phyloP scores from a whole-genome alignment of 306 rosid species.

The Cyamopsis tetragonoloba region DNA sequence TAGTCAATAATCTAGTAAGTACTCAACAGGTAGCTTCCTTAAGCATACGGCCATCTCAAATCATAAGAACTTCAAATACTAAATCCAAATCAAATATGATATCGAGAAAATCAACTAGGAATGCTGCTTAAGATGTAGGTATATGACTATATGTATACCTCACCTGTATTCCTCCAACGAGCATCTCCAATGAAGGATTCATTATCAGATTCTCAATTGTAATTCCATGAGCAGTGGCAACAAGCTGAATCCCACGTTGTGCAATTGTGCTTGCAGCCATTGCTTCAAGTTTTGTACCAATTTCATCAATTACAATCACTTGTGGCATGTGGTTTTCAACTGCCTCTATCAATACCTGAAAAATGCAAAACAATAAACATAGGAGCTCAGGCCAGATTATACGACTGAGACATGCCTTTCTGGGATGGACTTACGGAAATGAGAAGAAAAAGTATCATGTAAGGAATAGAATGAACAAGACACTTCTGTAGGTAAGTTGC shows the following conservation, averaged over 20 bases:
- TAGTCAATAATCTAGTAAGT: not conserved
- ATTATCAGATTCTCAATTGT: slow-evolving; percentile 88
- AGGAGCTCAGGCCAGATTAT: slow-evolving; percentile 3
- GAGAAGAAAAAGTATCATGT: not conserved
- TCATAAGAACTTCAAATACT: slow-evolving; percentile 15
- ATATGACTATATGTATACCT: too few relatives aligned
- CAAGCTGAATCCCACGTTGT: slow-evolving; percentile 95
- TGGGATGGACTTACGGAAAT: not conserved
- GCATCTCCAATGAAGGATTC: slow-evolving; percentile 95
- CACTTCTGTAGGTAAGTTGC: not conserved
- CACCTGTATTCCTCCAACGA: slow-evolving; percentile 98
- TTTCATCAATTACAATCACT: slow-evolving; percentile 95
- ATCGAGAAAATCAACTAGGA: slow-evolving; percentile 8
- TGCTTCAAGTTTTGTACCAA: slow-evolving; percentile 97
- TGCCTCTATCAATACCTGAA: slow-evolving; percentile 91
- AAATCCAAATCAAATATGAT: not conserved
- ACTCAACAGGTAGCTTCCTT: not conserved
- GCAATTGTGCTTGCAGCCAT: slow-evolving; percentile 98
- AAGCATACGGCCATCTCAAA: not conserved
- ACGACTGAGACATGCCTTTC: not conserved
- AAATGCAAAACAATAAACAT: slow-evolving; percentile 19
- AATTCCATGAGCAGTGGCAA: slow-evolving; percentile 98
- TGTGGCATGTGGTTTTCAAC: slow-evolving; percentile 99
- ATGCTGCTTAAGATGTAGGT: not conserved
- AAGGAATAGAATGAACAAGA: slow-evolving; percentile 1